Conservation (phyloP, 75 land plant genomes). For the Cryptomeria japonica region DNA sequence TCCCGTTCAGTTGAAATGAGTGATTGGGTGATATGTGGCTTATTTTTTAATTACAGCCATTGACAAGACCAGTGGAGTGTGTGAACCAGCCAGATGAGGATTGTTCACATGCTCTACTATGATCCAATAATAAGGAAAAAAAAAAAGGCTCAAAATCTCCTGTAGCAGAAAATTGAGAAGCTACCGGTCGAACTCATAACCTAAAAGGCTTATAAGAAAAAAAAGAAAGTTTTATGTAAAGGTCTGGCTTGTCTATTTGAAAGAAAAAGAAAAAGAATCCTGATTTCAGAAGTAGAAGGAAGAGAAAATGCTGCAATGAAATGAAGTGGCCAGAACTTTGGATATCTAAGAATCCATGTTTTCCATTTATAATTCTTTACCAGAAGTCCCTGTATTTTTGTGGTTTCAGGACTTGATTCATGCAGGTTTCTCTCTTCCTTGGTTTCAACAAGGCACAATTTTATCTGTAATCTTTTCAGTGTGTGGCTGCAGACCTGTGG, state of each 20-base stretch:
- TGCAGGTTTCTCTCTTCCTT: background rate
- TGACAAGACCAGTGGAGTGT: background rate
- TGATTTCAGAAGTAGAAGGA: background rate
- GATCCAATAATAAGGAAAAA: background rate
- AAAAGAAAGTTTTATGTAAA: background rate
- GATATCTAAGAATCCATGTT: background rate
- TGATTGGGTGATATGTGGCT: conserved; percentile 7
- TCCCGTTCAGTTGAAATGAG: background rate
- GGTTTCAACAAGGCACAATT: background rate
- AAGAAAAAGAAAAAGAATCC: conserved; percentile 5
- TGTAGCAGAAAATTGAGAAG: background rate
- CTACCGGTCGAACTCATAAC: background rate
- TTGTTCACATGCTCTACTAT: conserved; percentile 4
- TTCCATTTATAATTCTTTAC: background rate
- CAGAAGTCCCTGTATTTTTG: background rate
- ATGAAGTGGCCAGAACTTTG: background rate
- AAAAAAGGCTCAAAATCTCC: background rate
- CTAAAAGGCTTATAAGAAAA: background rate
- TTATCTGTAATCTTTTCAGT: background rate
- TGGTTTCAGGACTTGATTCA: background rate
- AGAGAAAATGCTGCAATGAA: background rate
- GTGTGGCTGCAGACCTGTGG: background rate
- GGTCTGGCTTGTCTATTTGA: background rate
- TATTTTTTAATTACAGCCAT: conserved; percentile 13
- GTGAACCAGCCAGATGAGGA: background rate